Conservation (phyloP, 2,329 filamentous ascomycete species). For the Monosporascus sp. region DNA sequence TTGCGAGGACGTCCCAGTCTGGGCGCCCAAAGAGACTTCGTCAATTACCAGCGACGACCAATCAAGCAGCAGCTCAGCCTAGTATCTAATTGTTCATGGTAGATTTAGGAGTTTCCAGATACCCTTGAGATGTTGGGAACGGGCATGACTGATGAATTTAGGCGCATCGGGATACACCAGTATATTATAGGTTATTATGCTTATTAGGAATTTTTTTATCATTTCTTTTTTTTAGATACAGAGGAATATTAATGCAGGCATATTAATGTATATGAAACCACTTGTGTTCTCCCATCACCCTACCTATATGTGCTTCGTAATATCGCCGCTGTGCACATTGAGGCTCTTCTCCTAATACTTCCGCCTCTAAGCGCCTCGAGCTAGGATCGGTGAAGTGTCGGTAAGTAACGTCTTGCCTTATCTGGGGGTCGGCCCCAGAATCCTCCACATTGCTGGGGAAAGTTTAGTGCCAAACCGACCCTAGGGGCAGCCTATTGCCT, state of each 20-base stretch:
- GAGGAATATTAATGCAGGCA: too few species aligned
- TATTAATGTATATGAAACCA: too few species aligned
- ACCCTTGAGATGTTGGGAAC: not conserved
- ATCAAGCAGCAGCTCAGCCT: conserved; percentile 28
- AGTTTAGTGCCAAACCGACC: not conserved
- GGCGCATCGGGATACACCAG: not conserved
- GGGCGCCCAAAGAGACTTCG: conserved; percentile 24
- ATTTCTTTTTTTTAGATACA: too few species aligned
- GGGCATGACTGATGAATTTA: not conserved
- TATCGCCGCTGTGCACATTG: too few species aligned
- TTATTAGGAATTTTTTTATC: too few species aligned
- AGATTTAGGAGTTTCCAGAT: not conserved
- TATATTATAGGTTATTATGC: too few species aligned
- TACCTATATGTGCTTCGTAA: too few species aligned
- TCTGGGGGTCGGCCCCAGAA: not conserved
- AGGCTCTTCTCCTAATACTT: too few species aligned
- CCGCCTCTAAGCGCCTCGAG: not conserved
- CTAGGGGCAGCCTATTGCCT: too few species aligned
- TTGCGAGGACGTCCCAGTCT: conserved; percentile 48
- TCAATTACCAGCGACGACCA: conserved; percentile 17
- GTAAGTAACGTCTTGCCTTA: not conserved
- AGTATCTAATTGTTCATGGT: conserved; percentile 4
- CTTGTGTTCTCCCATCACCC: too few species aligned
- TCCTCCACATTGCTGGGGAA: not conserved
- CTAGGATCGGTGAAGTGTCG: not conserved